phyloP scores from a whole-genome alignment of 106 monocot species.

The Dactylorhiza incarnata region DNA sequence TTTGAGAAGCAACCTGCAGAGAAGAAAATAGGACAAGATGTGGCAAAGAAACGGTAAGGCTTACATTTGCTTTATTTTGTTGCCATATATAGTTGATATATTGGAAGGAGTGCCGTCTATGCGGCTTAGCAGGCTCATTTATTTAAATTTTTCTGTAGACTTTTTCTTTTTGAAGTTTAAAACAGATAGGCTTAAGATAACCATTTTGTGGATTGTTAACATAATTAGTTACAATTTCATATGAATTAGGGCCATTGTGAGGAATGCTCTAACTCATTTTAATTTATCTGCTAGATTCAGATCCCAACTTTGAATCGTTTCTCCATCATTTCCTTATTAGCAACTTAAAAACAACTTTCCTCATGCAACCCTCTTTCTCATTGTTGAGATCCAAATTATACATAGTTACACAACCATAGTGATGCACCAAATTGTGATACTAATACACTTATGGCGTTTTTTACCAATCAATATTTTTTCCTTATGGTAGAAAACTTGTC shows the following conservation, averaged over 20 bases:
- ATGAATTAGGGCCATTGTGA: neutral
- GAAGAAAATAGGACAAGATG: slow-evolving; percentile 64
- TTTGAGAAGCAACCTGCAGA: slow-evolving; percentile 74
- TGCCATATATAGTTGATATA: neutral
- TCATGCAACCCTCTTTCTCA: neutral
- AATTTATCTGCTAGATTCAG: neutral
- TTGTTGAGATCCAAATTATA: neutral
- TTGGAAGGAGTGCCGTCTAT: neutral
- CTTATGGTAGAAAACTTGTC: too few species aligned
- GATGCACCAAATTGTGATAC: neutral
- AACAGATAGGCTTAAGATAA: neutral
- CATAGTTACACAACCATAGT: neutral
- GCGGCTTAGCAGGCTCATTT: neutral
- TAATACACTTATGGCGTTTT: too few species aligned
- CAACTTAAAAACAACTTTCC: neutral
- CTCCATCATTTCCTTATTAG: neutral
- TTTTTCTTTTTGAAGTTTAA: neutral
- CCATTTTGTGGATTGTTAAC: neutral
- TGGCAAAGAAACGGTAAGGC: slow-evolving; percentile 70
- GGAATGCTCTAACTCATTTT: neutral
- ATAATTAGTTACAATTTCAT: neutral
- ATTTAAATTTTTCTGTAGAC: neutral
- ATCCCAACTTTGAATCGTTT: neutral
- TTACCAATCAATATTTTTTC: too few species aligned
- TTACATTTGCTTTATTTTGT: neutral